Evolutionary conservation across 139 green algal genomes (phyloP).

Genomic region (Trebouxia sp.): DNA sequence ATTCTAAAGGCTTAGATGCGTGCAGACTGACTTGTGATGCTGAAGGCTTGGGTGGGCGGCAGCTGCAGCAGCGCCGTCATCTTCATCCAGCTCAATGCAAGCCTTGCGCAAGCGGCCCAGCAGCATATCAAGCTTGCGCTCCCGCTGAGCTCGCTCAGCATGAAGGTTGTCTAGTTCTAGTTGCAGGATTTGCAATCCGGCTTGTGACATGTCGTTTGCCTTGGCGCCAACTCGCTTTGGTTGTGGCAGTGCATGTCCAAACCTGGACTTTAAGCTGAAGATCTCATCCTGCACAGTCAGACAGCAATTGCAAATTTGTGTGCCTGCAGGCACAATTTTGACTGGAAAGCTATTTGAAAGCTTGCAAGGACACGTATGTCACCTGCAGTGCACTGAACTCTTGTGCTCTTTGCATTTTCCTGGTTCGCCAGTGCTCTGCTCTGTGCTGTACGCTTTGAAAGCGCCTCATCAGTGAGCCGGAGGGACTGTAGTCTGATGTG

Average conservation of each 20-base stretch:
- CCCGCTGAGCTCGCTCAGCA: slow-evolving; percentile 12
- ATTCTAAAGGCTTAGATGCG: too few species aligned
- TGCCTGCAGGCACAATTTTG: too few species aligned
- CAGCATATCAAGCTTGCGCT: slow-evolving; percentile 19
- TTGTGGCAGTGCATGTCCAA: background rate
- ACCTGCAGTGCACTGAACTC: slow-evolving; percentile 10
- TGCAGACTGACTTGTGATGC: slow-evolving; percentile 10
- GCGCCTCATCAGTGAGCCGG: background rate
- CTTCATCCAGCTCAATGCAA: slow-evolving; percentile 19
- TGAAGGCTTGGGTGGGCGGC: slow-evolving; percentile 8
- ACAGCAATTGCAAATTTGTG: too few species aligned
- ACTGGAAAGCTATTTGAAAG: background rate
- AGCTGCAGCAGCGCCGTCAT: slow-evolving; percentile 16
- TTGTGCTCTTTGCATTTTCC: background rate
- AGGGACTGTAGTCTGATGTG: background rate
- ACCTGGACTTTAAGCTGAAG: background rate
- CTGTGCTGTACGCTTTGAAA: background rate
- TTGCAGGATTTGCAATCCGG: slow-evolving; percentile 7
- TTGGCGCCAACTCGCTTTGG: slow-evolving; percentile 1
- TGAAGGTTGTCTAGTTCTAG: slow-evolving; percentile 14
- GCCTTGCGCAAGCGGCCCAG: slow-evolving; percentile 1
- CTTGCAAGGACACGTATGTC: background rate
- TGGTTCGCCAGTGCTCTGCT: slow-evolving; percentile 1
- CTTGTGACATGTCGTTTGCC: slow-evolving; percentile 22
- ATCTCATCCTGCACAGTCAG: background rate